phyloP scores from a whole-genome alignment of 345 rosid genomes.

The Melaleuca quinquenervia region DNA sequence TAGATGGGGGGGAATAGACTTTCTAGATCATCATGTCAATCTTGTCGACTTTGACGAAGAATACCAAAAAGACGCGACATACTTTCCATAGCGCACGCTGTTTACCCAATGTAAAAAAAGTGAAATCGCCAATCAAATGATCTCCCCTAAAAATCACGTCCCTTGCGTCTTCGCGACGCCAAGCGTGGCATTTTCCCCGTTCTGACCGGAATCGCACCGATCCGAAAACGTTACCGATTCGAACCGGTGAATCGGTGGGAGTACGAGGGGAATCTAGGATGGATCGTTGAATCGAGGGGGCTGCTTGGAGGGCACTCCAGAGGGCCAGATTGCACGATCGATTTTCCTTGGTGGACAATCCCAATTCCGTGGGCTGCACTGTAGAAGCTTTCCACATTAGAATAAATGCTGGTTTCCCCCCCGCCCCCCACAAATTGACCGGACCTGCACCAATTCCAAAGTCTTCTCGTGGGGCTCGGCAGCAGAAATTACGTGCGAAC shows the following conservation, averaged over 20 bases:
- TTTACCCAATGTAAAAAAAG: neutral
- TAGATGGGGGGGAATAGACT: neutral
- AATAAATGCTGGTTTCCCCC: neutral
- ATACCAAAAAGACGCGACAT: accelerated
- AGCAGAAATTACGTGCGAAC: neutral
- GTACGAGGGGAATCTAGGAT: no score
- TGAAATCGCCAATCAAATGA: neutral
- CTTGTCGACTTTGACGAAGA: accelerated
- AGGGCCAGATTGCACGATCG: neutral
- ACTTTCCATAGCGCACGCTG: accelerated
- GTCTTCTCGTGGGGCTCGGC: neutral
- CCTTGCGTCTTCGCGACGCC: neutral
- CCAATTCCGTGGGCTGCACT: neutral
- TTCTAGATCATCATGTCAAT: neutral
- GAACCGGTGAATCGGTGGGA: no score
- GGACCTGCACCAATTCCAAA: neutral
- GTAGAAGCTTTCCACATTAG: neutral
- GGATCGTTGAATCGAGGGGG: neutral
- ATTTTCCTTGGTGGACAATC: neutral
- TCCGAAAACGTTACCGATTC: no score
- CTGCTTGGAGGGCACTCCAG: neutral
- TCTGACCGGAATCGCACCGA: no score
- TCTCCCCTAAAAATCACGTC: neutral
- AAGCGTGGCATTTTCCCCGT: no score
- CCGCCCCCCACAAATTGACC: neutral